A percentile compares a stretch with the other conserved stretches of the same genome.
Conservation (phyloP, 2,329 filamentous ascomycete genomes). For the Ceratocystis papillata region DNA sequence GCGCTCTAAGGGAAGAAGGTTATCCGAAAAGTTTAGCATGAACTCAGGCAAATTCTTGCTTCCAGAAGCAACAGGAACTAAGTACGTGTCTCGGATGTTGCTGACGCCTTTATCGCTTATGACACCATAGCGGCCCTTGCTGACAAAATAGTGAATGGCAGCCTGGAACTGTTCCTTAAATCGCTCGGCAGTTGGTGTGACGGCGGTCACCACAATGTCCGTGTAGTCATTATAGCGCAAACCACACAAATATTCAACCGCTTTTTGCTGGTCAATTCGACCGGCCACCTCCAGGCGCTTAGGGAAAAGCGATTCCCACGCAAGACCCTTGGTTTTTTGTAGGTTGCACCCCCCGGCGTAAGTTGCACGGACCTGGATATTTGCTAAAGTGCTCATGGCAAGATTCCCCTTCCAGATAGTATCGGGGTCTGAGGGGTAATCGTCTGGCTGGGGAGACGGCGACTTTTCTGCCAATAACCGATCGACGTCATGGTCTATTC, state of each 20-base stretch:
- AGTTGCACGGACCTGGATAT: constrained; percentile 66
- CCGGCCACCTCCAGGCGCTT: constrained; percentile 60
- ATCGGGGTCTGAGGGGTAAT: constrained; percentile 70
- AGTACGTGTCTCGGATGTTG: constrained; percentile 80
- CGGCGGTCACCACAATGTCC: constrained; percentile 70
- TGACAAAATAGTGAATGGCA: constrained; percentile 78
- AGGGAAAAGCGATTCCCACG: constrained; percentile 68
- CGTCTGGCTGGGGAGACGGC: constrained; percentile 29
- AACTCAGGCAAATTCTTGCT: constrained; percentile 67
- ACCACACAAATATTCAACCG: constrained; percentile 82
- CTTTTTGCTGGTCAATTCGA: constrained; percentile 69
- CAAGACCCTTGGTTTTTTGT: constrained; percentile 35
- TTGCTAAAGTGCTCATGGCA: constrained; percentile 65
- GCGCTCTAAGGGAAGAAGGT: constrained; percentile 60
- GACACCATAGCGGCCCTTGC: constrained; percentile 76
- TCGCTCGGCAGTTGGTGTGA: constrained; percentile 53
- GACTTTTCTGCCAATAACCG: constrained; percentile 61
- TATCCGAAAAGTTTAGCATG: constrained; percentile 76
- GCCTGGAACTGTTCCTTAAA: constrained; percentile 56
- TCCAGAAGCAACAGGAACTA: constrained; percentile 72
- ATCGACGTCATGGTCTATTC: constrained; percentile 80
- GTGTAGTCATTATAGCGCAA: constrained; percentile 71
- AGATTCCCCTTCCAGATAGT: constrained; percentile 69
- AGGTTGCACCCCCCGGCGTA: constrained; percentile 79
- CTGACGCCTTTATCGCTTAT: constrained; percentile 63